These are phyloP conservation scores for Diplosphaera chodatii DNA, from an alignment of 139 green algal genomes.

Conservation along the genomic window DNA sequence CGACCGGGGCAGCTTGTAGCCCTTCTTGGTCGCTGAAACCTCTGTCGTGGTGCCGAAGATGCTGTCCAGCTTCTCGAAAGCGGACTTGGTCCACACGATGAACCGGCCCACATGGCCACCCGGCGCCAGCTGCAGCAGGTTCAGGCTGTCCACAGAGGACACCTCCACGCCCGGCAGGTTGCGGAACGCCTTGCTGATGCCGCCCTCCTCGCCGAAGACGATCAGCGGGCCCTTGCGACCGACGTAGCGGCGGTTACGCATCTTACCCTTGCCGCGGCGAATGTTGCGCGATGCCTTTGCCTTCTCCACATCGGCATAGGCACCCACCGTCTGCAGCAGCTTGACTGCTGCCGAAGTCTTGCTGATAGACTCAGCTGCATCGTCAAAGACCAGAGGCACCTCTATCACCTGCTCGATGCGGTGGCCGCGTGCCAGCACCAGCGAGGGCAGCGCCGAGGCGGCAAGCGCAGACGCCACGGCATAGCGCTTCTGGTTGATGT, in stretches of 20 bases:
- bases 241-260: constrained; percentile 95
- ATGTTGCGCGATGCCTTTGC: constrained; percentile 74
- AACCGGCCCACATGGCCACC: constrained; percentile 97
- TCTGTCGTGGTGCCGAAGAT: constrained; percentile 61
- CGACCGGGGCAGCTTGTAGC: constrained; percentile 83
- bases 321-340: constrained; percentile 82
- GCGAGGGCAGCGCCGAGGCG: constrained; percentile 86
- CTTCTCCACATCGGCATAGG: constrained; percentile 85
- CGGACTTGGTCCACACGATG: constrained; percentile 95
- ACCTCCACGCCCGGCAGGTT: constrained; percentile 96
- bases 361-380: constrained; percentile 72
- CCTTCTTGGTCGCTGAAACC: constrained; percentile 73
- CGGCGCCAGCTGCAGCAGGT: constrained; percentile 96
- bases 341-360: constrained; percentile 88
- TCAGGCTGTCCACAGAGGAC: constrained; percentile 79
- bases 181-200: constrained; percentile 86
- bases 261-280: constrained; percentile 94
- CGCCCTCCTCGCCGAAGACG: constrained; percentile 79
- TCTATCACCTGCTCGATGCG: constrained; percentile 89
- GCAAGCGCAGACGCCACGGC: constrained; percentile 92
- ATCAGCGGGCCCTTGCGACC: constrained; percentile 91
- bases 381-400: constrained; percentile 90
- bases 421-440: constrained; percentile 96
- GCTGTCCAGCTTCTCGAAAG: constrained; percentile 89
- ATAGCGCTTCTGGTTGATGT: constrained; percentile 96